Evolutionary conservation across 495 filamentous ascomycete species (phyloP), one percentile per base, ranked within the genome.

Genomic region (Elasticomyces elasticus): DNA sequence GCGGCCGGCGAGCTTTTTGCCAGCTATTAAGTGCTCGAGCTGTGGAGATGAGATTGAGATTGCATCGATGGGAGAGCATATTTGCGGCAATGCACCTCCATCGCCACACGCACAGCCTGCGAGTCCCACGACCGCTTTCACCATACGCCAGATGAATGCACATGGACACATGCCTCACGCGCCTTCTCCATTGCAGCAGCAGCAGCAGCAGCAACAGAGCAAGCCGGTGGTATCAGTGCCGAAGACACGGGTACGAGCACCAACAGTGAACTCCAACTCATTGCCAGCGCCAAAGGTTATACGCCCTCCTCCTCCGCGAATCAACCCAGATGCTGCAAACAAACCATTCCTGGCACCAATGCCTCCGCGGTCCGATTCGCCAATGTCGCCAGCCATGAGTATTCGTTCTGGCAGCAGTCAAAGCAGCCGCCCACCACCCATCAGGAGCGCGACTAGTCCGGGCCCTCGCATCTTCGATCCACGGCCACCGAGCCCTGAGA

Each of bases 1-100:
- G 59, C 71, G 82, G 62, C 75, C 79, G 55, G 79, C 79, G 72
- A 81, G 79, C 72, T 81, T 90, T 47, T 75, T 98, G 74, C 89
- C 91, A 63, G 82, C 82, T 19, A 89, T 98, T 69, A 97, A 95
- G 80, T 98, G 92, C 74, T 97, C 94, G 46, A 85, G 76, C 67
- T 98, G 92, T 66, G 82, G 81, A 43, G 70, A 72, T 30, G 80
- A 92, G 66, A 88, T 97, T 55, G 86, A 91, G 64, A 96, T 98
- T 60, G 83, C 85, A 9, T 70, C 80, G 62, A 87, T 98, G 87
- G 92, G 89, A 38, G 90, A 98, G 60, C 92, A 98, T 76, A 67
- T 85, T 52, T 94, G 87, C 68, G 66, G 71, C 31, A 61, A 56
- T 40, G 58, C 62, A 15, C 51, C 53, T 5, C 25, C 51, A 2